Conservation (phyloP, 2,329 filamentous ascomycete genomes). For the Myrmaecium sp. region DNA sequence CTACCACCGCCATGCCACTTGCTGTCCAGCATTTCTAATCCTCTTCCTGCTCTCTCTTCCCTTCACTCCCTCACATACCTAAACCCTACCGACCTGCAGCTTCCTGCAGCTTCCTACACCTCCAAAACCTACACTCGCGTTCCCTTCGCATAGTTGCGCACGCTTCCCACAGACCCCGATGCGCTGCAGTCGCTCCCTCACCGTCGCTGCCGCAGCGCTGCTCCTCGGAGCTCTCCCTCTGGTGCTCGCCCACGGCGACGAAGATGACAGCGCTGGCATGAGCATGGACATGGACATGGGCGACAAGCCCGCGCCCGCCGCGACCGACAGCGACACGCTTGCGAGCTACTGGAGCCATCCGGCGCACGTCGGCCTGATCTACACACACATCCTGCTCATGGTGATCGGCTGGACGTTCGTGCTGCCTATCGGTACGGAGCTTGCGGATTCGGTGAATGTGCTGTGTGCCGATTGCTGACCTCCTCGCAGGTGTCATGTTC, state of each 20-base stretch:
- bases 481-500: constrained; percentile 56
- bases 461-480: constrained; percentile 12
- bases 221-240: constrained; percentile 23
- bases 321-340: constrained; percentile 8
- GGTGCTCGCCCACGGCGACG: constrained; percentile 24
- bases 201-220: constrained; percentile 18
- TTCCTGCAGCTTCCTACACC: no score
- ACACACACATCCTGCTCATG: constrained; percentile 57
- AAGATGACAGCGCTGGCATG: constrained; percentile 9
- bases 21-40: no score
- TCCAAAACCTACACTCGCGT: no score
- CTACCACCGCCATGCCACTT: no score
- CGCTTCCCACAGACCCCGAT: constrained; percentile 14
- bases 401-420: constrained; percentile 54
- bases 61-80: no score
- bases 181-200: constrained; percentile 9
- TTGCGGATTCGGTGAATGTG: constrained; percentile 9
- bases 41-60: no score
- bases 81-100: no score
- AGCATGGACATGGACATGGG: constrained; percentile 11
- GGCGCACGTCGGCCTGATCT: constrained; percentile 39
- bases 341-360: constrained; percentile 44
- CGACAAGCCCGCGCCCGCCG: constrained; percentile 6
- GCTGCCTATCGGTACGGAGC: constrained; percentile 49
- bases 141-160: no score